Base-by-base conservation (phyloP, 352 stramenopile genomes). In the Globisporangium nagaii region DNA sequence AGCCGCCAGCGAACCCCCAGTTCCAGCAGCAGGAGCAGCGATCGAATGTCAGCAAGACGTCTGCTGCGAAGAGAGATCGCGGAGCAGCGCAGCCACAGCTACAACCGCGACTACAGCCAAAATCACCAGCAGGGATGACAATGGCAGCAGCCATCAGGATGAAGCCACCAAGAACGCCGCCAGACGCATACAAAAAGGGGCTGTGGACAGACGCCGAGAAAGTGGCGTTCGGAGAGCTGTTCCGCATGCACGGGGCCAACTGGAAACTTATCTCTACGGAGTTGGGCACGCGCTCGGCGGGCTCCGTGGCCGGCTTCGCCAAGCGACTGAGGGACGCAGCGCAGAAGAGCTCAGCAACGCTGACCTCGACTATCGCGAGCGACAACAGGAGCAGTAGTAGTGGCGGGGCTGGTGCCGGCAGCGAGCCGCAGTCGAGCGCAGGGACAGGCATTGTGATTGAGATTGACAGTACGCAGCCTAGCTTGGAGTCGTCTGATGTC, bases 171-270 rank as follows among this genome's bases (percentile, higher is more conserved):
- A n/a, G n/a, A n/a, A n/a, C n/a, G n/a, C n/a, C n/a, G n/a, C n/a
- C n/a, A n/a, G n/a, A n/a, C n/a, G n/a, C n/a, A n/a, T n/a, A n/a
- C 7, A 49, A 36, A 13, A 22, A n/a, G 7, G 24, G 25, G 2
- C 34, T 32, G 42, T 56, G 49, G 49, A 31, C n/a, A 1, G 39
- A 25, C 1, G 49, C 12, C 1, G 49, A 56, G 36, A 56, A 56
- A 28, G 49, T 36, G 19, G n/a, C 25, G 39, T 56, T 47, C n/a
- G 17, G 32, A 7, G 9, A 35, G 6, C 35, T 24, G 25, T 17
- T 31, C 25, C 9, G 31, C 15, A 8, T n/a, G 10, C 6, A 47
- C 31, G 49, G 49, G 4, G 1, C 8, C 3, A 20, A 56, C 27
- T 56, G 36, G 25, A 15, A 9, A 4, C 15, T 15, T 10, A 27